A percentile compares a stretch with the other conserved stretches of the same genome.
Evolutionary conservation across 257 asterid genomes (phyloP).

Genomic region (Hygrophila difformis): DNA sequence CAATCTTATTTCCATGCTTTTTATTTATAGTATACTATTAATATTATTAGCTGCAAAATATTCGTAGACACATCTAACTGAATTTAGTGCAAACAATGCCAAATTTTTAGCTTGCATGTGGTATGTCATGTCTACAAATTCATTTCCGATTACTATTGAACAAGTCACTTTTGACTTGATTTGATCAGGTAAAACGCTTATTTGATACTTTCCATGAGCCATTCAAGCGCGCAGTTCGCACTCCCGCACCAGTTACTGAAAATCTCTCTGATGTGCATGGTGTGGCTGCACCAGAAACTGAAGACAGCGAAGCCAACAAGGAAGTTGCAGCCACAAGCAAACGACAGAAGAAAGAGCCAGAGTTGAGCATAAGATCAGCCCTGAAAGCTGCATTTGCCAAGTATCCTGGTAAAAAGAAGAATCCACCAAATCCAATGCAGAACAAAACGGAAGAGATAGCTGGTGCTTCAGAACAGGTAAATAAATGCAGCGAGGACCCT

Average conservation of each 20-base stretch:
- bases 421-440: slow-evolving; percentile 20
- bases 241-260: slow-evolving; percentile 26
- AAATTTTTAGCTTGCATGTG: neutral
- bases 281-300: slow-evolving; percentile 30
- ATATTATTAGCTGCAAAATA: too few relatives aligned
- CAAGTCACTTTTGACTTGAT: neutral
- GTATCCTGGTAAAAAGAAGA: slow-evolving; percentile 43
- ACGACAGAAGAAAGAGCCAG: slow-evolving; percentile 48
- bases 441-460: slow-evolving; percentile 24
- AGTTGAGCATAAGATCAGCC: slow-evolving; percentile 56
- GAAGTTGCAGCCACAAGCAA: slow-evolving; percentile 35
- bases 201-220: slow-evolving; percentile 90
- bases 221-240: slow-evolving; percentile 67
- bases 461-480: neutral
- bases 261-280: slow-evolving; percentile 20
- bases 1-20: too few relatives aligned
- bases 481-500: too few relatives aligned
- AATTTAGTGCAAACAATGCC: neutral
- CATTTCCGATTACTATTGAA: neutral
- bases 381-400: slow-evolving; percentile 70
- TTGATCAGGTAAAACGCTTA: slow-evolving; percentile 69
- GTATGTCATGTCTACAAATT: neutral
- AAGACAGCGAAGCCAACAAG: slow-evolving; percentile 28
- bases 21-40: too few relatives aligned
- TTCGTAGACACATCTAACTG: too few relatives aligned